These are phyloP conservation scores for Globisporangium orthogonon DNA, from an alignment of 352 stramenopile species.

Conservation along the genomic window DNA sequence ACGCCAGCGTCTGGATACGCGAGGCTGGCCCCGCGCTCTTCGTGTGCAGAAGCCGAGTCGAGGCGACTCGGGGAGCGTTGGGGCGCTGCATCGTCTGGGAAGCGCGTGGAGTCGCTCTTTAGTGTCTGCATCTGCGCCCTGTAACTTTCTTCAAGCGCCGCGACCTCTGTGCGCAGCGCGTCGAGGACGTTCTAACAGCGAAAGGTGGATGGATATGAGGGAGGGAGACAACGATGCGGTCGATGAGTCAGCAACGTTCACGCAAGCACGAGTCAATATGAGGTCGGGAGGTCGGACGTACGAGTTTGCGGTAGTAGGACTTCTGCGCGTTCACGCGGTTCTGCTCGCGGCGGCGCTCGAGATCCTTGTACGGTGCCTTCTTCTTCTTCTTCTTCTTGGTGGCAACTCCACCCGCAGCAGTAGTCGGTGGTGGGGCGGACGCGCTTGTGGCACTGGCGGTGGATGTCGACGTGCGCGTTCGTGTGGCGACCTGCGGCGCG, in stretches of 20 bases:
- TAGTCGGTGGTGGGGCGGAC: not conserved
- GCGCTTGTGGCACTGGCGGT: not conserved
- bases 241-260: not conserved
- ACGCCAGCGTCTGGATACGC: not conserved
- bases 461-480: not conserved
- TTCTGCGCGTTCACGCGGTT: conserved; percentile 31
- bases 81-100: not conserved
- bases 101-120: not conserved
- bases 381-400: conserved; percentile 6
- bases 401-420: not conserved
- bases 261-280: too few species aligned
- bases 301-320: conserved; percentile 31
- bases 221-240: not conserved
- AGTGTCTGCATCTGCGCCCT: conserved; percentile 15
- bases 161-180: conserved; percentile 20
- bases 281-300: not conserved
- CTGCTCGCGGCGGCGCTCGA: conserved; percentile 28
- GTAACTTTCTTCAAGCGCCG: conserved; percentile 21
- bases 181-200: conserved; percentile 17
- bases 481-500: not conserved
- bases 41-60: too few species aligned
- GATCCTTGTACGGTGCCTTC: conserved; percentile 15
- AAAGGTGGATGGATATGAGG: not conserved
- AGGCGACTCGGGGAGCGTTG: not conserved
- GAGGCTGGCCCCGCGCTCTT: not conserved